Conservation (phyloP, 192 early-diverging fungal genomes). For the Umbelopsis sp. region DNA sequence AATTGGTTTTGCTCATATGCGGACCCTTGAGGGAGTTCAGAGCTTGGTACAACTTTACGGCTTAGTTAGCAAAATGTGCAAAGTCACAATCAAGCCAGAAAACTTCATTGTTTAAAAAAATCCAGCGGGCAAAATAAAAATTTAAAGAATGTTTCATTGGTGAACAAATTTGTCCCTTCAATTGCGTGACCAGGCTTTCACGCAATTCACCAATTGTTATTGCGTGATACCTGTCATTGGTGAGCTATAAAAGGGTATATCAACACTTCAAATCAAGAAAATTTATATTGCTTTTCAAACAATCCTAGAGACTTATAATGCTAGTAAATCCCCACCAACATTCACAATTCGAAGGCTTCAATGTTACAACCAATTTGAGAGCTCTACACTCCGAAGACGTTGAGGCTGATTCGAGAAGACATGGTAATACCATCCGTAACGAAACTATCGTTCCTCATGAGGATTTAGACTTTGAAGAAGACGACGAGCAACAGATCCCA, state of each 20-base stretch:
- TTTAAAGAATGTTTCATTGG: too few species aligned
- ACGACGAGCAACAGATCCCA: not conserved
- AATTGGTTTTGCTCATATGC: conserved; percentile 93
- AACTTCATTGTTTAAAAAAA: conserved; percentile 32
- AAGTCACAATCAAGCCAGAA: conserved; percentile 41
- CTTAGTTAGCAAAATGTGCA: conserved; percentile 70
- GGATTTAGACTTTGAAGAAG: not conserved
- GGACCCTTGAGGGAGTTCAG: conserved; percentile 85
- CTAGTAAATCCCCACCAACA: not conserved
- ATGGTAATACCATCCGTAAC: not conserved
- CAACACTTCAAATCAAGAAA: too few species aligned
- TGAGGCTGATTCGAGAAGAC: not conserved
- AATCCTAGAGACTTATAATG: not conserved
- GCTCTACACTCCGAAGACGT: not conserved
- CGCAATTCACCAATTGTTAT: too few species aligned
- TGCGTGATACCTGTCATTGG: too few species aligned
- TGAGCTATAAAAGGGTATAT: too few species aligned
- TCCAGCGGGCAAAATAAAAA: too few species aligned
- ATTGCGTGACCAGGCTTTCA: too few species aligned
- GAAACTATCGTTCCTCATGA: conserved; percentile 2
- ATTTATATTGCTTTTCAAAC: too few species aligned
- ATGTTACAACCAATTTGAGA: conserved; percentile 6
- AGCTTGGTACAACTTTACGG: conserved; percentile 87
- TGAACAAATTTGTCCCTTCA: too few species aligned
- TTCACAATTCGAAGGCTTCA: not conserved